A percentile compares a stretch with the other conserved stretches of the same genome.
These are phyloP conservation scores for Cladosporium colombiae DNA, from an alignment of 2,329 filamentous ascomycete genomes.

Conservation along the genomic window DNA sequence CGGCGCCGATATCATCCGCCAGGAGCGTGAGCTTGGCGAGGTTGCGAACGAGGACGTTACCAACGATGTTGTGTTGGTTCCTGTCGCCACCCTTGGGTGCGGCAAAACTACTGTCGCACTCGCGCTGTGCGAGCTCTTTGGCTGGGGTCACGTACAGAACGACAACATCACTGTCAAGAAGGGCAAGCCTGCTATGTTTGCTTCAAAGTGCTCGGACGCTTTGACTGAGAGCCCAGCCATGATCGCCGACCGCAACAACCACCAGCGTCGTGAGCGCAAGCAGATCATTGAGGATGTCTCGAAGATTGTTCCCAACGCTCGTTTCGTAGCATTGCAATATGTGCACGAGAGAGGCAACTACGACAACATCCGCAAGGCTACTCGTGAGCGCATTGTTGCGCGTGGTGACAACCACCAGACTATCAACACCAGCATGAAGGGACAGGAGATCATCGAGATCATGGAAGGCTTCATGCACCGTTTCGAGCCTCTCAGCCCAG, in stretches of 20 bases:
- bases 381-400: slow-evolving; percentile 73
- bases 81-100: slow-evolving; percentile 90
- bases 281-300: slow-evolving; percentile 82
- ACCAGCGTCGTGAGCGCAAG: slow-evolving; percentile 80
- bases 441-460: slow-evolving; percentile 77
- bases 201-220: slow-evolving; percentile 65
- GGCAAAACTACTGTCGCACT: slow-evolving; percentile 93
- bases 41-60: slow-evolving; percentile 57
- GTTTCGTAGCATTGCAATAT: slow-evolving; percentile 84
- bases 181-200: slow-evolving; percentile 75
- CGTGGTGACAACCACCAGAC: slow-evolving; percentile 98
- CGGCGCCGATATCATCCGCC: slow-evolving; percentile 81
- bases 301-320: slow-evolving; percentile 61
- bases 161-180: slow-evolving; percentile 85
- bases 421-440: slow-evolving; percentile 79
- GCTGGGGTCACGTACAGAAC: slow-evolving; percentile 93
- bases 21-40: slow-evolving; percentile 62
- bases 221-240: slow-evolving; percentile 70
- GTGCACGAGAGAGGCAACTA: slow-evolving; percentile 71
- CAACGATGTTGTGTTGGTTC: slow-evolving; percentile 76
- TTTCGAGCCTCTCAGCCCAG: slow-evolving; percentile 74
- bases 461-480: slow-evolving; percentile 92
- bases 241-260: slow-evolving; percentile 92
- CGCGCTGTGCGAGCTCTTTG: slow-evolving; percentile 78
- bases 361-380: slow-evolving; percentile 73